Evolutionary conservation across 1,284 basidiomycete species (phyloP), one percentile per base, ranked within the genome.

Genomic region (Apiotrichum domesticum): DNA sequence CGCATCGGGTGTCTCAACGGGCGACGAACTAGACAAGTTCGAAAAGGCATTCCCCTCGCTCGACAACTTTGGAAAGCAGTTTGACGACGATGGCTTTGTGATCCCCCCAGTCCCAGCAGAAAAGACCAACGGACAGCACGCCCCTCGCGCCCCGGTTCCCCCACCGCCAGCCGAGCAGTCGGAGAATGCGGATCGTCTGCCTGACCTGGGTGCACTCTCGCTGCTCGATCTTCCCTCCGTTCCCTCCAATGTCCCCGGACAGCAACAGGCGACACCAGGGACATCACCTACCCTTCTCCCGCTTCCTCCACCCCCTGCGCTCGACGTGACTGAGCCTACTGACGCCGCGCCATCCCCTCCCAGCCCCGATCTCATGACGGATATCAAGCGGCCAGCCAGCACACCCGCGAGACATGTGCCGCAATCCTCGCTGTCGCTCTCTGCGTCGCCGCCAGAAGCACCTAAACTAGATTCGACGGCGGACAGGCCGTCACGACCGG

Each of bases 1-100:
- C 33, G 34, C 46, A 2, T 48, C 35, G 6, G 21, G n/a, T 10
- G 33, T n/a, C 6, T 35, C 46, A 9, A 44, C 46, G 7, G 33
- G 29, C 14, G 48, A 50, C 47, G 43, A 43, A 6, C 47, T 56
- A 13, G 37, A 47, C 33, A 66, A 70, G 15, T 76, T 76, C 48
- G 68, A 70, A 35, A 63, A 64, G 41, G 61, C 65, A 1, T 77
- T 77, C 59, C 75, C 75, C 0, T 73, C 74, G 2, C 57, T 77
- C 15, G 67, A 62, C 54, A 71, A 74, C 15, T 71, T 77, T 57
- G 70, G 68, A 46, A 72, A 71, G 51, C 69, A 71, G 49, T 75
- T 70, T 55, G 67, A 63, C 35, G 55, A 54, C 5, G 64, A 66
- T 6, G 45, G 46, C 21, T 49, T 55, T 32, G 33, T 50, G 7